These are phyloP conservation scores for Yamadazyma spencermartinsiae DNA, from an alignment of 1,139 yeast genomes.

Conservation along the genomic window DNA sequence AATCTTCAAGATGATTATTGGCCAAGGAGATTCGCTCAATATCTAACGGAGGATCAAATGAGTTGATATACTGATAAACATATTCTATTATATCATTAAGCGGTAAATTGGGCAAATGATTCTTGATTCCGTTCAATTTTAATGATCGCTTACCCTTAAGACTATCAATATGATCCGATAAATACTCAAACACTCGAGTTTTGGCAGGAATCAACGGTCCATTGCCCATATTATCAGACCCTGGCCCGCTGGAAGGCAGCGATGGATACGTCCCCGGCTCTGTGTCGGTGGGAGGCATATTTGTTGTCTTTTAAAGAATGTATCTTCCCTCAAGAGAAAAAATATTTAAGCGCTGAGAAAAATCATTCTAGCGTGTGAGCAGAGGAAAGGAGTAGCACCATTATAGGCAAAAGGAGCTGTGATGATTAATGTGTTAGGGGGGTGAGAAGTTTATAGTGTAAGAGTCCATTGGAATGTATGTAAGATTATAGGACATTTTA, in stretches of 20 bases:
- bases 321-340: no score
- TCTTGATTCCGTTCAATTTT: constrained; percentile 19
- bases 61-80: constrained; percentile 25
- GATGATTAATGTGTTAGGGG: no score
- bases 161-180: constrained; percentile 28
- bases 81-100: constrained; percentile 27
- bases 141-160: constrained; percentile 23
- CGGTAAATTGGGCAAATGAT: constrained; percentile 9
- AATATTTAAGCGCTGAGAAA: not conserved
- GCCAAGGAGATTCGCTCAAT: constrained; percentile 57
- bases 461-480: no score
- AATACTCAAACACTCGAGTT: constrained; percentile 15
- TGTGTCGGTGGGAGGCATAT: not conserved
- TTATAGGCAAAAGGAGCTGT: no score
- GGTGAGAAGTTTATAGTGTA: no score
- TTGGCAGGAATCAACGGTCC: constrained; percentile 4
- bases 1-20: constrained; percentile 45
- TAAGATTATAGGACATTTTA: no score
- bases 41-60: constrained; percentile 33
- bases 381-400: no score
- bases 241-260: not conserved
- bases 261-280: not conserved
- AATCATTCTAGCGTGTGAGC: no score
- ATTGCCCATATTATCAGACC: no score
- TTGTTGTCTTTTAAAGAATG: no score